Base-by-base conservation (phyloP, 495 filamentous ascomycete genomes). In the Penicillium tannophilum region DNA sequence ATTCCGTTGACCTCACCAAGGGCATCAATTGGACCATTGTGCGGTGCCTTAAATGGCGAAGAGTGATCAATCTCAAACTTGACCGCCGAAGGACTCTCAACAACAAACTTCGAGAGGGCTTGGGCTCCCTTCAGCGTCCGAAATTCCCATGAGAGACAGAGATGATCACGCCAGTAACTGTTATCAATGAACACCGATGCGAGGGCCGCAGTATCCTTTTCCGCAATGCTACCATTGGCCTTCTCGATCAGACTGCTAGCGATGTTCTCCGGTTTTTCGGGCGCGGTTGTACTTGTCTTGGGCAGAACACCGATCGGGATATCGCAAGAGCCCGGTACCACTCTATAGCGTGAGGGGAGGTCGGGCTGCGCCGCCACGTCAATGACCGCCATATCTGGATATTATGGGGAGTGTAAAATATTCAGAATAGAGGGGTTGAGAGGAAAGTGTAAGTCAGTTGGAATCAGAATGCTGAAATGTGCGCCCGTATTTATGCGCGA, bases 291-390 rank as follows among this genome's bases (percentile, higher is more conserved):
- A 50, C 55, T 64, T 6, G 73, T 70, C 47, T 52, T 24, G n/a
- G 75, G 75, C 45, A 77, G 71, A 31, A 62, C 55, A 4, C 72
- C 75, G 2, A 72, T 48, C 4, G 76, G 70, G 52, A 85, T 72
- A 55, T 84, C 82, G 63, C 76, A 59, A 4, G 86, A 89, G 33
- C 87, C 87, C 2, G 85, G 81, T 60, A 84, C 86, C 36, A 81
- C 67, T 45, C 83, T 78, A 54, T 87, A 76, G 63, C 77, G 75
- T 20, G 85, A 85, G n/a, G 71, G 75, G n/a, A 64, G 7, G 4
- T 42, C 20, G 23, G 24, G 12, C 39, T 43, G 53, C 4, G 33
- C 30, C 9, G 45, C 46, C n/a, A 54, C 43, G 6, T 63, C 54
- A 36, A 39, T 43, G 9, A 36, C 30, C 23, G 56, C 43, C 65